phyloP scores from a whole-genome alignment of 371 early-diverging fungal genomes.

The Zychaea mexicana region DNA sequence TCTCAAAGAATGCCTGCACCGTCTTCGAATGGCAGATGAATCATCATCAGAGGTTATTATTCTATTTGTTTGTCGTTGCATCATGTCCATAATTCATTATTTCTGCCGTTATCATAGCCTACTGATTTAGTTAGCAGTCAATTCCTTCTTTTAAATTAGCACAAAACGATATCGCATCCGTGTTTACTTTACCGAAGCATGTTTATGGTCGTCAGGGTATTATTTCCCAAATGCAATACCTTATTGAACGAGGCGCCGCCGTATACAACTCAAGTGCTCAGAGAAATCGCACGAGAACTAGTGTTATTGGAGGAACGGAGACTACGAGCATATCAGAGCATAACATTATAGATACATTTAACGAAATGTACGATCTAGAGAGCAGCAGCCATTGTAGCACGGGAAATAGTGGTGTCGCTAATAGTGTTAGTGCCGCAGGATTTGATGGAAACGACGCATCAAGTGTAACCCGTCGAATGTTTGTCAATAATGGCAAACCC shows the following conservation, averaged over 20 bases:
- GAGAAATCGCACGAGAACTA: background rate
- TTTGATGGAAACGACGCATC: constrained; percentile 37
- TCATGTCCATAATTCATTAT: too few relatives aligned
- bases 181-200: constrained; percentile 42
- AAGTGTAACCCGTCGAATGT: constrained; percentile 10
- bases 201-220: constrained; percentile 43
- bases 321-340: background rate
- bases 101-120: background rate
- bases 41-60: background rate
- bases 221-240: constrained; percentile 32
- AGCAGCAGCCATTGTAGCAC: background rate
- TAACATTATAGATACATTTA: background rate
- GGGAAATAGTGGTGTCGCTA: background rate
- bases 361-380: background rate
- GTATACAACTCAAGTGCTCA: background rate
- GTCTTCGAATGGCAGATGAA: constrained; percentile 27
- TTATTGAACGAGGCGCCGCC: constrained; percentile 35
- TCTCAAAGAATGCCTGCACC: constrained; percentile 46
- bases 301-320: background rate
- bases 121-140: too few relatives aligned
- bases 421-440: constrained; percentile 9
- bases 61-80: too few relatives aligned
- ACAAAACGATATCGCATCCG: constrained; percentile 44
- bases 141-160: constrained; percentile 41
- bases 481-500: background rate